phyloP scores from a whole-genome alignment of 2,329 filamentous ascomycete species.

The Fusarium multiceps region DNA sequence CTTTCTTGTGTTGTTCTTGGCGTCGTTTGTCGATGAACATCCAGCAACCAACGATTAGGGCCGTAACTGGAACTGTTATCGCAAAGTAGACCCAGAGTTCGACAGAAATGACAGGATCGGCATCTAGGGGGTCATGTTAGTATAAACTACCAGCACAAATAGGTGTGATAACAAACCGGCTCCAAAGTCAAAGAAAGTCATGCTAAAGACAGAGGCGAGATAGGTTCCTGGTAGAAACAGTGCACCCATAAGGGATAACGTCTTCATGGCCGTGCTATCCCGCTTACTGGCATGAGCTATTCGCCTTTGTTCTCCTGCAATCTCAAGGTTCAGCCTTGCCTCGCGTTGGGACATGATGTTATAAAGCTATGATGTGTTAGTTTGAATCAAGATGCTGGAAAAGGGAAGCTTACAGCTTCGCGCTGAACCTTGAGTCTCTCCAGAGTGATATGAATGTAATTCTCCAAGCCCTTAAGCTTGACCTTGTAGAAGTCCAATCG shows the following conservation, averaged over 20 bases:
- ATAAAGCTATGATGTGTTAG: constrained; percentile 62
- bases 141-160: neutral
- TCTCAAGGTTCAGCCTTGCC: constrained; percentile 71
- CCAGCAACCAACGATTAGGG: constrained; percentile 66
- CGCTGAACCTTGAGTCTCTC: constrained; percentile 71
- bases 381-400: constrained; percentile 16
- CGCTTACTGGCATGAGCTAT: constrained; percentile 70
- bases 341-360: constrained; percentile 75
- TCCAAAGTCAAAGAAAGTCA: constrained; percentile 74
- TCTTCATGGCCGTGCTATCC: constrained; percentile 74
- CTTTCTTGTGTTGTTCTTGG: constrained; percentile 59
- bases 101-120: constrained; percentile 58
- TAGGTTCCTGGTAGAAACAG: constrained; percentile 72
- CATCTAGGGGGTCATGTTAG: constrained; percentile 38
- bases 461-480: constrained; percentile 71
- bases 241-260: constrained; percentile 70
- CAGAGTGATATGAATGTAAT: constrained; percentile 71
- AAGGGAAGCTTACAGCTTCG: constrained; percentile 60
- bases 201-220: constrained; percentile 72
- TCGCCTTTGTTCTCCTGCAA: constrained; percentile 69
- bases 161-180: constrained; percentile 48
- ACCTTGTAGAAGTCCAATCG: constrained; percentile 69
- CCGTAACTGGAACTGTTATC: constrained; percentile 68
- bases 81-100: constrained; percentile 73
- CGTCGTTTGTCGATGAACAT: constrained; percentile 63